A percentile compares a stretch with the other conserved stretches of the same genome.
These are phyloP conservation scores for Collybia sordida DNA, from an alignment of 768 basidiomycete genomes.

Conservation along the genomic window DNA sequence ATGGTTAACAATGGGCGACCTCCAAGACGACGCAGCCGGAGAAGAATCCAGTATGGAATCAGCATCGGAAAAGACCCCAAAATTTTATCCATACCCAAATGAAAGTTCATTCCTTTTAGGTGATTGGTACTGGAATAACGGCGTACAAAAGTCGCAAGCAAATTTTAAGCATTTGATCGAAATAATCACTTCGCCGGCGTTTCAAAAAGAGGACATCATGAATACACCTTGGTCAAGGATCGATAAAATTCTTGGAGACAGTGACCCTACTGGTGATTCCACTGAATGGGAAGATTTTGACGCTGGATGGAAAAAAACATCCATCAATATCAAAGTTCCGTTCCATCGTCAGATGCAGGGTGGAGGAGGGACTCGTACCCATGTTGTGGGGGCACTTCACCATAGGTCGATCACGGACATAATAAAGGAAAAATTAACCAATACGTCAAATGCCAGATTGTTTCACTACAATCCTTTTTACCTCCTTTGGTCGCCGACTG, in stretches of 20 bases:
- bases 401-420: no score
- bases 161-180: conserved; percentile 10
- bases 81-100: conserved; percentile 5
- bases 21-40: not conserved
- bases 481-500: conserved; percentile 10
- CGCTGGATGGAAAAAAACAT: not conserved
- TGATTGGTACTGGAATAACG: conserved; percentile 19
- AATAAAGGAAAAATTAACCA: no score
- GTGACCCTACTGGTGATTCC: not conserved
- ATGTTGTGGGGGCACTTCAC: no score
- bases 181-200: conserved; percentile 13
- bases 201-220: not conserved
- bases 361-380: no score
- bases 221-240: not conserved
- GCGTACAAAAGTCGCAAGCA: conserved; percentile 12
- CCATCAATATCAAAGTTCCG: not conserved
- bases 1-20: not conserved
- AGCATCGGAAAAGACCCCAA: not conserved
- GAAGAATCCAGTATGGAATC: not conserved
- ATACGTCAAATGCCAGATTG: no score
- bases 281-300: not conserved
- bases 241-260: not conserved
- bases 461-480: conserved; percentile 17
- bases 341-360: conserved; percentile 18
- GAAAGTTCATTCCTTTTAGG: conserved; percentile 8